These are phyloP conservation scores for Endocladia muricata DNA, from an alignment of 31 red algal genomes.

Conservation along the genomic window DNA sequence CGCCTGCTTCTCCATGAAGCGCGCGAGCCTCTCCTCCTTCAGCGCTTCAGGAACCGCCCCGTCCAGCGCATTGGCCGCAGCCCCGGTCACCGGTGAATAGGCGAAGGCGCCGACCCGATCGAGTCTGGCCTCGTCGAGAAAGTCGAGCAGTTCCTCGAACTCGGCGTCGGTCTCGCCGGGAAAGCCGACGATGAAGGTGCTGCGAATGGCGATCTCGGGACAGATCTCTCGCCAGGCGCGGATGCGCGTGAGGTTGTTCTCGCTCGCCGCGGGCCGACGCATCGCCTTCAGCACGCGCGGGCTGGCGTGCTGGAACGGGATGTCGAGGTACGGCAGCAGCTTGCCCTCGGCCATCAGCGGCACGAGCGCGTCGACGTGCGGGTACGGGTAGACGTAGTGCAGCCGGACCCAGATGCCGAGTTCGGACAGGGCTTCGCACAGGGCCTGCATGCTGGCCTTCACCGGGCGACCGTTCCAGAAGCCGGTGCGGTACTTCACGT, in stretches of 20 bases:
- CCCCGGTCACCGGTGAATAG: conserved; percentile 83
- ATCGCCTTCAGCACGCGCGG: conserved; percentile 73
- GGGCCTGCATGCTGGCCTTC: too few relatives aligned
- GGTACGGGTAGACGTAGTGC: conserved; percentile 91
- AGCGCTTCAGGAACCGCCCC: conserved; percentile 57
- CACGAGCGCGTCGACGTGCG: conserved; percentile 84
- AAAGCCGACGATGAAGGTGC: conserved; percentile 89
- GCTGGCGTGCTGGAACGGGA: conserved; percentile 90
- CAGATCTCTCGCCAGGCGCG: conserved; percentile 55
- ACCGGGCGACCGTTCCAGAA: too few relatives aligned
- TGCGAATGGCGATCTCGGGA: conserved; percentile 67
- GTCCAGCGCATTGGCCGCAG: conserved; percentile 45
- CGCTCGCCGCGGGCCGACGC: conserved; percentile 73
- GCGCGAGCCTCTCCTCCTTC: too few relatives aligned
- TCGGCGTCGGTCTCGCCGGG: conserved; percentile 92
- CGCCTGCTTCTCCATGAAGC: too few relatives aligned
- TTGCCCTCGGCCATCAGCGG: conserved; percentile 72
- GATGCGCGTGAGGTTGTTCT: conserved; percentile 46
- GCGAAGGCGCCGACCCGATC: conserved; percentile 76
- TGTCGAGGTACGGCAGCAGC: conserved; percentile 92
- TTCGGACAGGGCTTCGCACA: too few relatives aligned
- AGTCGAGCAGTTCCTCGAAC: conserved; percentile 71
- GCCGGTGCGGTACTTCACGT: too few relatives aligned
- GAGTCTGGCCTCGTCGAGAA: conserved; percentile 61
- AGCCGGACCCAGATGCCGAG: conserved; percentile 79